phyloP scores from a whole-genome alignment of 2,329 filamentous ascomycete genomes.

The Penicillium sp. region DNA sequence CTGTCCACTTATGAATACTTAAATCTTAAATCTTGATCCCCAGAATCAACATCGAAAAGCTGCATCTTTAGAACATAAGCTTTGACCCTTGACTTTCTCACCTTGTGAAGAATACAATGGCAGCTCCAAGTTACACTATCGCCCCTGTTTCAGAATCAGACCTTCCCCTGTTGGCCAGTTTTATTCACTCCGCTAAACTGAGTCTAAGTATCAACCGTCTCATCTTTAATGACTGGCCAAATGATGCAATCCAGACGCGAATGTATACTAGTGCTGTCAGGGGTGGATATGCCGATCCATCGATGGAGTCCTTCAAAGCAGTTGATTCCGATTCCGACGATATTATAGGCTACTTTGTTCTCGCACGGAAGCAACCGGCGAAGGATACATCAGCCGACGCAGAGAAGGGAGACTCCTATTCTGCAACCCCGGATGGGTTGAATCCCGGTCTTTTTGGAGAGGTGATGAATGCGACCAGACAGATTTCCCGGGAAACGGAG shows the following conservation, averaged over 20 bases:
- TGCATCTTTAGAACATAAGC: too few relatives aligned
- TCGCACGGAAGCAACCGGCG: slow-evolving; percentile 1
- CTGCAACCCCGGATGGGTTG: background rate
- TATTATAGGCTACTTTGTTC: slow-evolving; percentile 11
- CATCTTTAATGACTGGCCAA: slow-evolving; percentile 10
- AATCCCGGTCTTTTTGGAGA: slow-evolving; percentile 3
- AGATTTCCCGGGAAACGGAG: background rate
- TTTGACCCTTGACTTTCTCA: background rate
- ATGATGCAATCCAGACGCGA: slow-evolving; percentile 8
- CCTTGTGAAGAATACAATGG: background rate
- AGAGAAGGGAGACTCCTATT: background rate
- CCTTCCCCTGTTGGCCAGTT: slow-evolving; percentile 1
- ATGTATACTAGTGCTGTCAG: slow-evolving; percentile 9
- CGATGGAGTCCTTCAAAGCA: slow-evolving; percentile 9
- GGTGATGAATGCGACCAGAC: background rate
- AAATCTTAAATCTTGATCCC: background rate
- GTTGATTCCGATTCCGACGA: slow-evolving; percentile 3
- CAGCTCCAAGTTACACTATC: background rate
- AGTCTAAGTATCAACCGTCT: slow-evolving; percentile 9
- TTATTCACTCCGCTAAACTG: slow-evolving; percentile 6
- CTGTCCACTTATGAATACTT: background rate
- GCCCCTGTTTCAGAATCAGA: background rate
- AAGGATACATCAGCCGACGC: background rate
- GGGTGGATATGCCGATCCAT: background rate
- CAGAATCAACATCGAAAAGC: too few relatives aligned